These are phyloP conservation scores for Bathelium albidoporum DNA, from an alignment of 495 filamentous ascomycete genomes.

Conservation along the genomic window DNA sequence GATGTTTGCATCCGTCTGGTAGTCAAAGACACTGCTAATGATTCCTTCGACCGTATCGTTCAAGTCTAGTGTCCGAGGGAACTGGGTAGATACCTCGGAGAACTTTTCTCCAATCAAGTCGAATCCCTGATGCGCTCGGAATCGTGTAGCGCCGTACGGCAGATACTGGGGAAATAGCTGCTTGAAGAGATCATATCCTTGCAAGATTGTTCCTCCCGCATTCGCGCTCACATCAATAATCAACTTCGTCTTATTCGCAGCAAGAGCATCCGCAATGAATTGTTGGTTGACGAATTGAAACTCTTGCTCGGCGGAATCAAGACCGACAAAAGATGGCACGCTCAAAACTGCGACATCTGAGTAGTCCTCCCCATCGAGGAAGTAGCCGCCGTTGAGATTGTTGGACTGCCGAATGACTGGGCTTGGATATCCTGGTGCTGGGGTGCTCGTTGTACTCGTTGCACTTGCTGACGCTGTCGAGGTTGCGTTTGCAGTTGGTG, in stretches of 20 bases:
- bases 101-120: slow-evolving; percentile 37
- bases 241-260: slow-evolving; percentile 29
- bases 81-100: slow-evolving; percentile 21
- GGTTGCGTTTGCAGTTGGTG: slow-evolving; percentile 13
- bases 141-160: slow-evolving; percentile 36
- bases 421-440: slow-evolving; percentile 39
- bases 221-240: slow-evolving; percentile 30
- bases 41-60: slow-evolving; percentile 10
- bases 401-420: slow-evolving; percentile 36
- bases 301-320: slow-evolving; percentile 12
- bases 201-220: slow-evolving; percentile 31
- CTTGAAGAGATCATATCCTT: slow-evolving; percentile 39
- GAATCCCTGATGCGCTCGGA: slow-evolving; percentile 35
- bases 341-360: slow-evolving; percentile 37
- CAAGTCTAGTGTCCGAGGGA: slow-evolving; percentile 5
- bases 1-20: slow-evolving; percentile 16
- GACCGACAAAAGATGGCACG: slow-evolving; percentile 22
- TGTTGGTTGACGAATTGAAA: slow-evolving; percentile 33
- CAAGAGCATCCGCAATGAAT: slow-evolving; percentile 31
- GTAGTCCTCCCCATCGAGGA: slow-evolving; percentile 35
- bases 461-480: slow-evolving; percentile 3
- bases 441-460: slow-evolving; percentile 15
- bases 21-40: slow-evolving; percentile 12
- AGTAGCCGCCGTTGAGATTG: slow-evolving; percentile 41
- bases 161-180: slow-evolving; percentile 37